phyloP scores from a whole-genome alignment of 2,329 filamentous ascomycete genomes.

The Stylonectria norvegica region DNA sequence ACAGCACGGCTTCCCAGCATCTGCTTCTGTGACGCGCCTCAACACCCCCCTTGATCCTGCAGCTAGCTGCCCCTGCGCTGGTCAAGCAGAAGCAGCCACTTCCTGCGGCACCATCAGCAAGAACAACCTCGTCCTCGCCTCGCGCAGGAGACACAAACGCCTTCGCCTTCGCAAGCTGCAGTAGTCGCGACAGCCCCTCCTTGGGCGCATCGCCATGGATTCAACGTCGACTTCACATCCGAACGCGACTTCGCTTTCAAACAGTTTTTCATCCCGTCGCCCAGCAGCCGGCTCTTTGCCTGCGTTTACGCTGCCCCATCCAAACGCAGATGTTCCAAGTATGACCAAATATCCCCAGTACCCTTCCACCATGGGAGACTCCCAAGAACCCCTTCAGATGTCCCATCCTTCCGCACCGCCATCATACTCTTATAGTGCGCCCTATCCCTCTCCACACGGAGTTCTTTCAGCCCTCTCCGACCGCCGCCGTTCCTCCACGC shows the following conservation, averaged over 20 bases:
- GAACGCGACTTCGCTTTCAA: not conserved
- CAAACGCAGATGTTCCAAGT: constrained; percentile 36
- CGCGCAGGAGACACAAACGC: no score
- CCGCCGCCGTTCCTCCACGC: constrained; percentile 26
- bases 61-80: no score
- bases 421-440: constrained; percentile 22
- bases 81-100: no score
- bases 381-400: constrained; percentile 20
- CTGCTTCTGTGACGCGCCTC: no score
- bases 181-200: no score
- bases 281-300: constrained; percentile 33
- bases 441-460: constrained; percentile 23
- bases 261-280: constrained; percentile 34
- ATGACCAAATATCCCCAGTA: constrained; percentile 27
- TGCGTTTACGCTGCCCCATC: constrained; percentile 36
- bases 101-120: no score
- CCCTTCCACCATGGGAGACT: constrained; percentile 18
- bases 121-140: no score
- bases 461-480: constrained; percentile 27
- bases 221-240: not conserved
- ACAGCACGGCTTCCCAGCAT: no score
- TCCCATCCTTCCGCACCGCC: constrained; percentile 21
- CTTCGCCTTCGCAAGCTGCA: no score
- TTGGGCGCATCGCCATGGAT: no score
- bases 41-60: no score